phyloP scores from a whole-genome alignment of 371 early-diverging fungal genomes.

The Haplosporangium sp. region DNA sequence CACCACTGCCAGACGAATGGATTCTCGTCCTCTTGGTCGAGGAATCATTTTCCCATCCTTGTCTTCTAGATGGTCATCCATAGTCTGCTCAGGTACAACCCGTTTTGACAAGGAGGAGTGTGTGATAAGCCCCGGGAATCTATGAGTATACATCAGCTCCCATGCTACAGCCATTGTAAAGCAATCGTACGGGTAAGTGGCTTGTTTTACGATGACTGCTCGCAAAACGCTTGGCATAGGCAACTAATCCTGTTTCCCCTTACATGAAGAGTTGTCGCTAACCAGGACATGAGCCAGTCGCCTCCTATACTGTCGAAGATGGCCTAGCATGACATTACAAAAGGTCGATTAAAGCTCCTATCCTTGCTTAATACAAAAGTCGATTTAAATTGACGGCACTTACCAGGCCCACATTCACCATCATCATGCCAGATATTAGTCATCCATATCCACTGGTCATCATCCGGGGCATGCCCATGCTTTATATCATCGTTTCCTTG shows the following conservation, averaged over 20 bases:
- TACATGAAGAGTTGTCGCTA: conserved; percentile 28
- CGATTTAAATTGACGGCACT: background rate
- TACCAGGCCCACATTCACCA: conserved; percentile 50
- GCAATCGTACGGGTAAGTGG: no score
- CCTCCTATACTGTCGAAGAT: conserved; percentile 43
- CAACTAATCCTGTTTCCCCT: background rate
- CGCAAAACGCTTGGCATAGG: background rate
- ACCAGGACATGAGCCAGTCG: conserved; percentile 20
- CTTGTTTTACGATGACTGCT: background rate
- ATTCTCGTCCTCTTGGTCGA: conserved; percentile 5
- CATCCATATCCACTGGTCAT: conserved; percentile 45
- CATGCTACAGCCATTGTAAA: conserved; percentile 16
- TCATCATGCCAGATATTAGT: conserved; percentile 37
- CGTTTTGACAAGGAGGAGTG: conserved; percentile 45
- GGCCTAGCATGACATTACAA: conserved; percentile 5
- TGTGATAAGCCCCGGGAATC: conserved; percentile 39
- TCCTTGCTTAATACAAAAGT: background rate
- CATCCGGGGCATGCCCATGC: background rate
- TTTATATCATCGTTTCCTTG: background rate
- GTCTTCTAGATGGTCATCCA: background rate
- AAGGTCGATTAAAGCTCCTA: background rate
- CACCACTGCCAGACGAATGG: conserved; percentile 34
- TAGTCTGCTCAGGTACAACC: conserved; percentile 1
- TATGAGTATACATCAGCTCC: conserved; percentile 50
- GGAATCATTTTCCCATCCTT: background rate